Conservation (phyloP, 352 stramenopile genomes). For the Phytophthora megakarya region DNA sequence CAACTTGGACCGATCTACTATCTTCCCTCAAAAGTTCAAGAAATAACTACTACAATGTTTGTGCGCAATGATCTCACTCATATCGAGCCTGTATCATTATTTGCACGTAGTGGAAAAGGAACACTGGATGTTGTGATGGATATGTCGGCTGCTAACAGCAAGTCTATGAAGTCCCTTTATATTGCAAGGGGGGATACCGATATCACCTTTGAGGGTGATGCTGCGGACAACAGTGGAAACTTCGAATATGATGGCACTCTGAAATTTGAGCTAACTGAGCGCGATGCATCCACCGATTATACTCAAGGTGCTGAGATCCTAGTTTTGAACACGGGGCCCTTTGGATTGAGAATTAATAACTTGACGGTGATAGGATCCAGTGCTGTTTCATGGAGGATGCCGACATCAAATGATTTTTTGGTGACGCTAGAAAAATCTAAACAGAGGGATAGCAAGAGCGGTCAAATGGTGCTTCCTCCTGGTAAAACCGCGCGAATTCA, state of each 20-base stretch:
- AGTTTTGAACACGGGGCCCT: constrained; percentile 31
- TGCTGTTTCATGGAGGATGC: constrained; percentile 4
- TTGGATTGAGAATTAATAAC: constrained; percentile 26
- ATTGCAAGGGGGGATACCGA: neutral
- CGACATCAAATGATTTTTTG: constrained; percentile 20
- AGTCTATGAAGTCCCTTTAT: constrained; percentile 2
- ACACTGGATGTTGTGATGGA: constrained; percentile 31
- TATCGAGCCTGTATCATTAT: constrained; percentile 51
- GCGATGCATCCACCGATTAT: constrained; percentile 19
- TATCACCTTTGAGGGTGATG: neutral
- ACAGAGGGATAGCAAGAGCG: neutral
- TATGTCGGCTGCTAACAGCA: neutral
- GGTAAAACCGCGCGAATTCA: constrained; percentile 13
- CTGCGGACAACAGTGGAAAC: neutral
- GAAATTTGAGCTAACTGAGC: constrained; percentile 20
- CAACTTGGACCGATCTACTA: constrained; percentile 71
- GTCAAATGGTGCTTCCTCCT: constrained; percentile 16
- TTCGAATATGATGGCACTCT: constrained; percentile 21
- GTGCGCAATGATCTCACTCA: constrained; percentile 73
- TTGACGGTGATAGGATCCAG: constrained; percentile 13
- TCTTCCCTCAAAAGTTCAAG: constrained; percentile 44
- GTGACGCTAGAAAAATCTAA: constrained; percentile 11
- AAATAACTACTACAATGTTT: constrained; percentile 43
- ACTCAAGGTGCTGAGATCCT: constrained; percentile 21
- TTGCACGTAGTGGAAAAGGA: constrained; percentile 50